phyloP scores from a whole-genome alignment of 805 yeast species.

The Kodamaea neixiangensis region DNA sequence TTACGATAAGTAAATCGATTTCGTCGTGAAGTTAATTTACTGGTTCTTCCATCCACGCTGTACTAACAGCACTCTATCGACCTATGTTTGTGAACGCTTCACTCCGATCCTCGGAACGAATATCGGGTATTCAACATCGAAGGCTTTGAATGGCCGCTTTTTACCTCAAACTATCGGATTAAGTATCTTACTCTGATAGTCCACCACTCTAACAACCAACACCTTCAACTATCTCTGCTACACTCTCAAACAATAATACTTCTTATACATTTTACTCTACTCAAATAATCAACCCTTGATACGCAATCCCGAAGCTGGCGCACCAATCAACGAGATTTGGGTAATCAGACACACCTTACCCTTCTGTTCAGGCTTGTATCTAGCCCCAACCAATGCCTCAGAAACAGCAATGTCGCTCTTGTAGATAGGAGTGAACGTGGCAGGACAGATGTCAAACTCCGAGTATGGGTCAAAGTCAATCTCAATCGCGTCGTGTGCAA shows the following conservation, averaged over 20 bases:
- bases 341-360: slow-evolving; percentile 82
- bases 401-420: slow-evolving; percentile 64
- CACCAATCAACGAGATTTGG: slow-evolving; percentile 76
- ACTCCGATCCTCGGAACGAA: too few relatives aligned
- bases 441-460: slow-evolving; percentile 86
- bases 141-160: too few relatives aligned
- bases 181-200: too few relatives aligned
- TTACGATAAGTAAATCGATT: too few relatives aligned
- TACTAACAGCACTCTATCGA: too few relatives aligned
- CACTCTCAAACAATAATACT: background rate
- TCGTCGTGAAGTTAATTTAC: too few relatives aligned
- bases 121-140: too few relatives aligned
- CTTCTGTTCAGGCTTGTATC: slow-evolving; percentile 72
- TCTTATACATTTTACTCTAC: background rate
- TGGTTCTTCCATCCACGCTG: too few relatives aligned
- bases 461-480: slow-evolving; percentile 92
- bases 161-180: too few relatives aligned
- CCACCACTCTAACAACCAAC: too few relatives aligned
- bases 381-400: slow-evolving; percentile 90
- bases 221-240: background rate
- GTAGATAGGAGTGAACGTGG: slow-evolving; percentile 86
- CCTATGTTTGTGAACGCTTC: too few relatives aligned
- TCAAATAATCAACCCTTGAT: slow-evolving; percentile 27
- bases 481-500: slow-evolving; percentile 84
- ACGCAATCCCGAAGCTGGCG: slow-evolving; percentile 88